phyloP scores from a whole-genome alignment of 2,329 filamentous ascomycete species.

The Colletotrichum sp. region DNA sequence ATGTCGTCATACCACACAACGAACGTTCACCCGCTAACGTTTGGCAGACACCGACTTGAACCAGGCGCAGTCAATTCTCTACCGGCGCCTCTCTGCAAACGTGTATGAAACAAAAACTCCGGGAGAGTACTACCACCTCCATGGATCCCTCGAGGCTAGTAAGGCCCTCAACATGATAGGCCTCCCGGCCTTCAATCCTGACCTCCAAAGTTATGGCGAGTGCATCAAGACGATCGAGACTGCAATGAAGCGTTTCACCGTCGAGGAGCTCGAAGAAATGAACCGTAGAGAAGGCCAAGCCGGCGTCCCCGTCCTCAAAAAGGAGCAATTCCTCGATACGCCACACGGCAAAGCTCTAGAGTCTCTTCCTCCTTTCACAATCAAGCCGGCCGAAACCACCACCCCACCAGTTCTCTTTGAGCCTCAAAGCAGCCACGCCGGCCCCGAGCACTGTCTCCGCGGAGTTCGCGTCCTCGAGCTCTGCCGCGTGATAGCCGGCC shows the following conservation, averaged over 20 bases:
- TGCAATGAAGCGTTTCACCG: constrained; percentile 54
- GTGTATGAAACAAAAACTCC: constrained; percentile 65
- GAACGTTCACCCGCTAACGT: neutral
- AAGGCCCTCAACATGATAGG: constrained; percentile 69
- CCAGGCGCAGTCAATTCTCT: constrained; percentile 66
- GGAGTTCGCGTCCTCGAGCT: constrained; percentile 71
- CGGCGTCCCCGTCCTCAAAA: constrained; percentile 58
- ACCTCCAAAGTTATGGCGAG: constrained; percentile 57
- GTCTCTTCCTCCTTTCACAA: constrained; percentile 39
- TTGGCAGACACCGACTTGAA: constrained; percentile 66
- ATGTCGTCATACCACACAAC: neutral
- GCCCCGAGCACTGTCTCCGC: constrained; percentile 42
- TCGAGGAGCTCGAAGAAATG: constrained; percentile 54
- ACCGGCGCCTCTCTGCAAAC: constrained; percentile 69
- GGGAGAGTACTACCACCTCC: constrained; percentile 69
- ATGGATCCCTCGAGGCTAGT: constrained; percentile 69
- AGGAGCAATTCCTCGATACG: constrained; percentile 56
- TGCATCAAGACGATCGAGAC: constrained; percentile 59
- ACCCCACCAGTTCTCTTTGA: constrained; percentile 46
- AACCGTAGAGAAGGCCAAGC: constrained; percentile 56
- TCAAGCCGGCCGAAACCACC: constrained; percentile 46
- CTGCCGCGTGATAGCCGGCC: constrained; percentile 71
- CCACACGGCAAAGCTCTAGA: constrained; percentile 45
- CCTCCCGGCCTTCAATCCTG: constrained; percentile 60
- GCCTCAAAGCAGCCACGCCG: neutral